These are phyloP conservation scores for Lactarius trivialis DNA, from an alignment of 768 basidiomycete species.

Conservation along the genomic window DNA sequence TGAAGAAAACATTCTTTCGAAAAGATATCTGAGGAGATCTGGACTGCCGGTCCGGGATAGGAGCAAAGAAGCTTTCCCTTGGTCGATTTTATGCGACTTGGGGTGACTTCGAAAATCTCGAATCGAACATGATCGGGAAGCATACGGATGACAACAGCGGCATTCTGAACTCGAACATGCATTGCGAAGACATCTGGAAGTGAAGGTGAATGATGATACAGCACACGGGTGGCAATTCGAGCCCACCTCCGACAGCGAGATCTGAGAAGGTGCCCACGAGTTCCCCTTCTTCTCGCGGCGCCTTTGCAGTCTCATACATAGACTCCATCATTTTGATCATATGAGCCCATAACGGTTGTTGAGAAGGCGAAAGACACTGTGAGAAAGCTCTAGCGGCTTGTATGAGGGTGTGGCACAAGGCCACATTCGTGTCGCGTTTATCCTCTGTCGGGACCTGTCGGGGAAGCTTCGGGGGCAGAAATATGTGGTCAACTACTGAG, in stretches of 20 bases:
- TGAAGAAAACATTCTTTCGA: too few relatives aligned
- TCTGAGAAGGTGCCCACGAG: neutral
- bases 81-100: slow-evolving; percentile 33
- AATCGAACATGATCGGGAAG: slow-evolving; percentile 1
- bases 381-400: neutral
- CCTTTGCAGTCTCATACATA: neutral
- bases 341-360: neutral
- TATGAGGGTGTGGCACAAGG: slow-evolving; percentile 6
- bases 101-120: slow-evolving; percentile 37
- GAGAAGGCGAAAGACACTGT: neutral
- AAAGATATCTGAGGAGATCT: slow-evolving; percentile 25
- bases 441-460: neutral
- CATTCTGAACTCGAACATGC: slow-evolving; percentile 12
- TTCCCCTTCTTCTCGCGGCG: neutral
- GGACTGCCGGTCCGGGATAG: slow-evolving; percentile 37
- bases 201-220: too few relatives aligned
- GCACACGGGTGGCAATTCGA: neutral
- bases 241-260: neutral
- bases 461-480: slow-evolving; percentile 13
- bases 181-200: slow-evolving; percentile 4
- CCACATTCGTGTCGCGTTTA: neutral
- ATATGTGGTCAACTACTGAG: slow-evolving; percentile 8
- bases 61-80: slow-evolving; percentile 30
- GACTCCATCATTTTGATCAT: slow-evolving; percentile 6
- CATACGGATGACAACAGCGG: neutral